Base-by-base conservation (phyloP, 345 rosid species). In the Rubroshorea leprosula region DNA sequence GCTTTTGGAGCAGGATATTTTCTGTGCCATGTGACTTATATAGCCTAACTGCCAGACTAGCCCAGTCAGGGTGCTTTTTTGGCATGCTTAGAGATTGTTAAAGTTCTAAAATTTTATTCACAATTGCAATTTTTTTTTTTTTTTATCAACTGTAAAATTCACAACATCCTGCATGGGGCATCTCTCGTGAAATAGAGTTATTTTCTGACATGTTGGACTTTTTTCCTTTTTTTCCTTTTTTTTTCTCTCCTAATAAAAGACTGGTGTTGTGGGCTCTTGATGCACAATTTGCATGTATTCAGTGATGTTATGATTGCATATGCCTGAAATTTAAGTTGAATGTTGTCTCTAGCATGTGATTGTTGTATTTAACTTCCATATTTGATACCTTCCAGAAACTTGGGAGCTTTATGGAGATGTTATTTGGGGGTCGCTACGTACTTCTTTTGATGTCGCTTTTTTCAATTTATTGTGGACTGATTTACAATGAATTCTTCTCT, bases 351-450 rank as follows among this genome's bases (percentile, higher is more conserved):
- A 46, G 14, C 24, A 20, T 27, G 62, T 63, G 49, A 44, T 51
- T 51, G 4, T 31, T 51, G 35, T 31, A 50, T 51, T 23, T 48
- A 56, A 31, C 53, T 48, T 49, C 39, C 35, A 19, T 20, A 22
- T 62, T 52, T 24, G 19, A 57, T 38, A 61, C 46, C 61, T 73
- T 54, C 56, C 82, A 92, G 99, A 92, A 86, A 86, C 96, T 84
- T 43, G 99, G 97, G 72, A 92, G 99, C 85, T 92, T 92, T 76
- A 92, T 92, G 99, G 97, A 89, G 79, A 83, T 92, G 96, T 78
- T 89, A 52, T 92, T 92, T 65, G 96, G 97, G 8, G 99, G 99
- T 44, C 94, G 97, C 60, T 92, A 92, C 75, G 80, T 83, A 47
- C 84, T 92, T 59, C 87, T 92, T 64, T 68, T 92, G 66, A 89